phyloP scores from a whole-genome alignment of 2,329 filamentous ascomycete species.

The Epichloe festucae region DNA sequence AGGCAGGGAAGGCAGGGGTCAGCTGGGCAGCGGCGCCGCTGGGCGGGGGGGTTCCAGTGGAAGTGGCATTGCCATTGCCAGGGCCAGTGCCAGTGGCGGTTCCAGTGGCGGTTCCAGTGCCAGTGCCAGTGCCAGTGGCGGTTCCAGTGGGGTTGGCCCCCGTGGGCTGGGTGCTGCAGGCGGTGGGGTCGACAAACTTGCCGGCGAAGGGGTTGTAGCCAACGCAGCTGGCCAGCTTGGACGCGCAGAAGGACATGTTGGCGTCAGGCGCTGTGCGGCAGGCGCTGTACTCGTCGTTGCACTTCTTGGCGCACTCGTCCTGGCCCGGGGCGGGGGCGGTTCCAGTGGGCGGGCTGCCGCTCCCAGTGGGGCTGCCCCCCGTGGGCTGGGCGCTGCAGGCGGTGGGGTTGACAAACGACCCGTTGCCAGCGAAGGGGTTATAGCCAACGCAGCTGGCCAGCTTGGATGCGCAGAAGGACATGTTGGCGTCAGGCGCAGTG shows the following conservation, averaged over 20 bases:
- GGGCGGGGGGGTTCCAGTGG: not conserved
- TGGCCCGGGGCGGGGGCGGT: not conserved
- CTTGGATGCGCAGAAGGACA: constrained; percentile 12
- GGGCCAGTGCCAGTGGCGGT: not conserved
- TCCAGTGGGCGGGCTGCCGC: not conserved
- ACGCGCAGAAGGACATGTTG: constrained; percentile 14
- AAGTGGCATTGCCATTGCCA: too few species aligned
- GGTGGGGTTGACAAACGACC: constrained; percentile 8
- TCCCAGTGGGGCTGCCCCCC: too few species aligned
- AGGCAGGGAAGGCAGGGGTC: constrained; percentile 11
- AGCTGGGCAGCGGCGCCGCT: constrained; percentile 11
- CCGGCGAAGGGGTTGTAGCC: constrained; percentile 14
- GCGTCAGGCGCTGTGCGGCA: constrained; percentile 10
- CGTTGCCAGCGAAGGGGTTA: constrained; percentile 11
- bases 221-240: constrained; percentile 13
- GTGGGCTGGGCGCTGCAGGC: constrained; percentile 7
- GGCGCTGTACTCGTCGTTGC: constrained; percentile 7
- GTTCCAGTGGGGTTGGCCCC: not conserved
- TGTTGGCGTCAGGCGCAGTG: constrained; percentile 10
- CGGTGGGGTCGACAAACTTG: constrained; percentile 8
- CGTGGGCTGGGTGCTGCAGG: constrained; percentile 5
- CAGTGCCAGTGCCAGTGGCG: not conserved
- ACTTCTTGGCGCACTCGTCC: constrained; percentile 10
- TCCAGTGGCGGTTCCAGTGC: too few species aligned
- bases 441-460: constrained; percentile 14